Conservation (phyloP, 2,329 filamentous ascomycete species). For the Colletotrichum sp. region DNA sequence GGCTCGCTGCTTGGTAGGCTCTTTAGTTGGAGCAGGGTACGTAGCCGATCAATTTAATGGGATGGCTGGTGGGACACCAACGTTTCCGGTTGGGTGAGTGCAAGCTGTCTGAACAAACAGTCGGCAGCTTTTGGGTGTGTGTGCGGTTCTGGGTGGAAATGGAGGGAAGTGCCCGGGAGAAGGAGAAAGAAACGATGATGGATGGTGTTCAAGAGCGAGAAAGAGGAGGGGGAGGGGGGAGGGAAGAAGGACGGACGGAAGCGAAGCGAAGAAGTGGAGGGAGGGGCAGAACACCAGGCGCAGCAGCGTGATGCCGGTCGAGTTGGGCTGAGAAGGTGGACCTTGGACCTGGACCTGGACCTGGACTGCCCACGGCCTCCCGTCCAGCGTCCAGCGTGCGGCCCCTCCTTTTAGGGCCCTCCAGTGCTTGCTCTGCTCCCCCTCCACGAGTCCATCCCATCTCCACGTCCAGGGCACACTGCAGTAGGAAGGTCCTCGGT, state of each 20-base stretch:
- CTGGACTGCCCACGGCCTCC: background rate
- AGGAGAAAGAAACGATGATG: conserved; percentile 4
- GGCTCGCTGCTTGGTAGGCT: background rate
- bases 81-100: background rate
- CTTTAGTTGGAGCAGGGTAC: background rate
- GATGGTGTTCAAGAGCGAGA: background rate
- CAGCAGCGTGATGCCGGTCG: background rate
- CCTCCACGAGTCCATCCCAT: background rate
- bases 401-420: background rate
- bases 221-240: background rate
- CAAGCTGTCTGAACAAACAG: background rate
- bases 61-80: conserved; percentile 9
- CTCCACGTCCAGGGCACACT: background rate
- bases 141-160: background rate
- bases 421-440: background rate
- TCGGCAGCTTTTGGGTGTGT: background rate
- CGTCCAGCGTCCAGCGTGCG: background rate
- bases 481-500: background rate
- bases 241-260: background rate
- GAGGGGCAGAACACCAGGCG: background rate
- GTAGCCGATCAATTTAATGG: background rate
- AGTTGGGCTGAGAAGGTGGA: conserved; percentile 9
- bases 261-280: conserved; percentile 8
- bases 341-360: background rate
- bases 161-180: conserved; percentile 8